Conservation (phyloP, 1,284 basidiomycete genomes). For the Apiotrichum akiyoshidainum region DNA sequence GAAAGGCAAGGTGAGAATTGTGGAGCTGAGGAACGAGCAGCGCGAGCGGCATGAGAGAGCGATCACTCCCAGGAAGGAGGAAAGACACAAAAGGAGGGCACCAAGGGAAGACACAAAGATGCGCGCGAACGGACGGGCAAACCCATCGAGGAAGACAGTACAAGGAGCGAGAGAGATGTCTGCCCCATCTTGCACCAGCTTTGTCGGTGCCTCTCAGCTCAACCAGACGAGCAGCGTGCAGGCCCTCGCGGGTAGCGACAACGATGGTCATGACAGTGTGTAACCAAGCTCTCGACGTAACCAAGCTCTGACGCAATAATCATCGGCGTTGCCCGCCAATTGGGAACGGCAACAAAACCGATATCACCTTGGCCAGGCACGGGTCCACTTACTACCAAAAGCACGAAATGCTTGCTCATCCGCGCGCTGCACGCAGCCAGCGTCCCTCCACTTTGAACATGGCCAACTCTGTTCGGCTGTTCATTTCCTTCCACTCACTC, state of each 20-base stretch:
- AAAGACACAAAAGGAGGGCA: too few species aligned
- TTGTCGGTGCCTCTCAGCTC: too few species aligned
- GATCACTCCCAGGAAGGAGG: too few species aligned
- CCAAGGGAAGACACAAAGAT: too few species aligned
- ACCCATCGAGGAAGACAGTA: too few species aligned
- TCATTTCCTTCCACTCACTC: not conserved
- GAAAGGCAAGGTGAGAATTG: not conserved
- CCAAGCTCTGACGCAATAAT: too few species aligned
- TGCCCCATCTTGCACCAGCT: too few species aligned
- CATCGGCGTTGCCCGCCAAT: not conserved
- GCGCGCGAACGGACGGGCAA: too few species aligned
- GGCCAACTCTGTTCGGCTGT: not conserved
- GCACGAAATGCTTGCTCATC: slow-evolving; percentile 13
- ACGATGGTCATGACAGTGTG: not conserved
- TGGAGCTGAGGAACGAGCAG: too few species aligned
- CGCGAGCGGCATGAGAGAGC: not conserved
- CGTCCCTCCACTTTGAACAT: not conserved
- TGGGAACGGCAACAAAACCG: too few species aligned
- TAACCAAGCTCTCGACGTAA: too few species aligned
- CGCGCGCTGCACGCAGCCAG: not conserved
- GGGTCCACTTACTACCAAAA: not conserved
- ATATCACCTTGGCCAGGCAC: not conserved
- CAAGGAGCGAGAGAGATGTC: too few species aligned
- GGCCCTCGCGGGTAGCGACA: not conserved
- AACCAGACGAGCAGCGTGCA: not conserved